Percentiles rank a stretch among this genome's conserved stretches.
Evolutionary conservation across 371 early-diverging fungal species (phyloP).

Genomic region (Mortierella sp.): DNA sequence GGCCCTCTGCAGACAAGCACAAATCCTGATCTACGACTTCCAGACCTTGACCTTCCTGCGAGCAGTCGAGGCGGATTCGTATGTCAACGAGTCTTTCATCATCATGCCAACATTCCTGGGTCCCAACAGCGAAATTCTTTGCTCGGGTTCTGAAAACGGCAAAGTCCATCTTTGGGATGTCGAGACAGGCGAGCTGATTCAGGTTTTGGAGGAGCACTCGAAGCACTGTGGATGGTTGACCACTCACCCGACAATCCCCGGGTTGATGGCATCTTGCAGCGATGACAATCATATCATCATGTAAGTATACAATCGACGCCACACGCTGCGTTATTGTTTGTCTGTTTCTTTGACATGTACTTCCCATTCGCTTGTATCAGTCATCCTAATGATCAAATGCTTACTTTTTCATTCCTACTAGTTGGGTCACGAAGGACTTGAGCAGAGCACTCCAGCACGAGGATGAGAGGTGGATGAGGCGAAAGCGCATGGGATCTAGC

Average conservation of each 20-base stretch:
- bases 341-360: neutral
- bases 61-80: conserved; percentile 36
- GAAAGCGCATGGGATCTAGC: neutral
- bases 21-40: conserved; percentile 36
- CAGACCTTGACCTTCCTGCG: conserved; percentile 15
- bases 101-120: conserved; percentile 38
- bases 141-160: conserved; percentile 42
- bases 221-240: conserved; percentile 27
- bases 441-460: conserved; percentile 17
- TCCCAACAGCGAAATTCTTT: conserved; percentile 28
- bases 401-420: no score
- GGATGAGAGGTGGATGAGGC: conserved; percentile 41
- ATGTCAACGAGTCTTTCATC: conserved; percentile 22
- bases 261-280: conserved; percentile 39
- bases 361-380: neutral
- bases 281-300: conserved; percentile 45
- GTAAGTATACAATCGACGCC: conserved; percentile 21
- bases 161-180: conserved; percentile 39
- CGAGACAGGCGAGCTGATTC: conserved; percentile 32
- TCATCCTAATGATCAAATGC: no score
- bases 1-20: conserved; percentile 29
- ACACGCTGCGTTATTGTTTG: no score
- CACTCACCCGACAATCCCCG: conserved; percentile 15
- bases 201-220: conserved; percentile 31
- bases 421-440: conserved; percentile 38